A percentile compares a stretch with the other conserved stretches of the same genome.
phyloP scores from a whole-genome alignment of 106 monocot genomes.

The Narthecium ossifragum region DNA sequence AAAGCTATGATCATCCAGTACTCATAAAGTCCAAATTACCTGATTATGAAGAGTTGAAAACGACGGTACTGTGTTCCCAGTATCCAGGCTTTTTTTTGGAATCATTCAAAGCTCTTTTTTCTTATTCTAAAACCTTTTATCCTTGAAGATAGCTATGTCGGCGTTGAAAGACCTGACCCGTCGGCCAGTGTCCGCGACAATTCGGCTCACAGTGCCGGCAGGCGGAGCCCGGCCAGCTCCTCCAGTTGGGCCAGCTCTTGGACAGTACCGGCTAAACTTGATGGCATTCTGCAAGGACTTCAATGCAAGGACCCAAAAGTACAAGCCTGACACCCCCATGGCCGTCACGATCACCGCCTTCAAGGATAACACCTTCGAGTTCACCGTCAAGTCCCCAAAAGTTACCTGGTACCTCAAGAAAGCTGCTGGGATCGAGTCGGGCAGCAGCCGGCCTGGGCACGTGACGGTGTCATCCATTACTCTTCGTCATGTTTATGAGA shows the following conservation, averaged over 20 bases:
- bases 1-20: too few species aligned
- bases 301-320: slow-evolving; percentile 8
- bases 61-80: too few species aligned
- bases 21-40: too few species aligned
- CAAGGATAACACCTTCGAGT: slow-evolving; percentile 14
- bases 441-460: slow-evolving; percentile 8
- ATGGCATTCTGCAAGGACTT: slow-evolving; percentile 15
- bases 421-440: slow-evolving; percentile 10
- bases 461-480: slow-evolving; percentile 1
- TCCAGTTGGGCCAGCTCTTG: slow-evolving; percentile 6
- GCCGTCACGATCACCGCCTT: slow-evolving; percentile 12
- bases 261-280: slow-evolving; percentile 9
- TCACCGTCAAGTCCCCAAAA: slow-evolving; percentile 5
- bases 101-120: too few species aligned
- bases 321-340: slow-evolving; percentile 14
- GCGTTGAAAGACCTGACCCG: background rate
- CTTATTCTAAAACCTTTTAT: too few species aligned
- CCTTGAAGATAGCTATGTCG: too few species aligned
- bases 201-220: slow-evolving; percentile 6
- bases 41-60: too few species aligned
- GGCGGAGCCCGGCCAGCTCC: slow-evolving; percentile 1
- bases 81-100: too few species aligned
- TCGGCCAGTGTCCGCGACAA: slow-evolving; percentile 6
- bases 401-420: slow-evolving; percentile 12
- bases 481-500: slow-evolving; percentile 5